Evolutionary conservation across 2,329 filamentous ascomycete genomes (phyloP), one percentile per base, ranked within the genome.

Genomic region (Grosmannia huntii): DNA sequence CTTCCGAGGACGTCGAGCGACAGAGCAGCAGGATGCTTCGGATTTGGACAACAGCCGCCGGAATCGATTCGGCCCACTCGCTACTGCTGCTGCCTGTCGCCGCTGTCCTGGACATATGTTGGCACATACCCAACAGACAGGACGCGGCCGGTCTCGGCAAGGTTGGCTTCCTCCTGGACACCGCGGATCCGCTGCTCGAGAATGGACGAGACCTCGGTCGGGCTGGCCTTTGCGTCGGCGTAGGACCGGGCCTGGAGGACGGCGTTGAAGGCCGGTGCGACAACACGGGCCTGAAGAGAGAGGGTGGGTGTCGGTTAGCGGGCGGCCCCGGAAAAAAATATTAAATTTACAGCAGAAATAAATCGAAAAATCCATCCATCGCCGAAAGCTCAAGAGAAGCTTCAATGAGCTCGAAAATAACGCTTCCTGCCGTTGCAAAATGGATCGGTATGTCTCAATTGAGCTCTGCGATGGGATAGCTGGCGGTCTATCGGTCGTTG

Each of bases 111-210:
- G 4, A 16, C 12, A 21, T 10, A 5, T 7, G 4, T 41, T 27
- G 16, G 21, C 50, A 86, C 90, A 74, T 95, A 97, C 92, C 92
- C 92, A 76, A 99, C 90, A 72, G 91, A 96, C 70, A 99, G 86
- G 72, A 99, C 94, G 80, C 92, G 90, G 74, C 94, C 94, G 73
- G 94, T 99, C 87, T 99, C 94, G 76, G 94, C 90, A 70, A 99
- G 88, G 75, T 84, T 85, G 73, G 89, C 82, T 82, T 97, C 94
- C 81, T 97, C 94, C 78, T 95, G 89, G 68, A 97, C 90, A 82
- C 94, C 94, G 74, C 94, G 89, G 73, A 99, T 99, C 78, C 91
- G 85, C 85, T 97, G 92, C 83, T 97, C 94, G 73, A 99, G 89
- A 77, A 99, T 97, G 69, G 92, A 96, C 68, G 94, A 97, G 70